Evolutionary conservation across 352 stramenopile genomes (phyloP), one percentile per base, ranked within the genome.

Genomic region (Pythium aquatile): DNA sequence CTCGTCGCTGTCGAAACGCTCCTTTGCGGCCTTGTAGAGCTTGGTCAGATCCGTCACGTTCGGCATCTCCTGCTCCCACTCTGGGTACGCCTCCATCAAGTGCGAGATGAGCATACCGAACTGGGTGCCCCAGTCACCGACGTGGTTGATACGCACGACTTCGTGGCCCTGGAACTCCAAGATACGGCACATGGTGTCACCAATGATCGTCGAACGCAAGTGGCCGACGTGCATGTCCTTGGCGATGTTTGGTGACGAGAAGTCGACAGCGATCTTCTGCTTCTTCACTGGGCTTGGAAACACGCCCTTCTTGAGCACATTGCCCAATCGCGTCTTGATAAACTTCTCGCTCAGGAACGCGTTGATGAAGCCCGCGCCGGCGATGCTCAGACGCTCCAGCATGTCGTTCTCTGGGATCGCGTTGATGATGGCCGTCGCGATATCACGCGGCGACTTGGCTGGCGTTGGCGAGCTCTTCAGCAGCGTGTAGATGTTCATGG

Each of bases 101-200:
- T 99, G 98, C 72, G 98, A 96, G 77, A 99, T 99, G 13, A 99
- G 86, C 98, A 99, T 99, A 47, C 98, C 98, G 70, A 99, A 99
- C 77, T 99, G 98, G 14, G 87, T 93, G 40, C 87, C 87, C 87
- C 84, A 93, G 71, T 95, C 87, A 16, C 87, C 87, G 16, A 94
- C 79, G 80, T 95, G 87, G 75, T 93, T 95, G 35, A 94, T 86
- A 30, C 87, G 85, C 56, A 76, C 65, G n/a, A 95, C 87, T 33
- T 93, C 71, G 72, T 93, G 78, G 68, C 74, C 80, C 66, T 94
- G 85, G 73, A 95, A 95, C 61, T 95, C 87, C n/a, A 95, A 68
- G 56, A 95, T 88, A 35, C 84, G 83, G 68, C 82, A 88, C 67
- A 96, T 92, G 11, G 85, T 89, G 69, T 96, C 87, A 51, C 87